Conservation (phyloP, 2,329 filamentous ascomycete species). For the Aspergillus latus region DNA sequence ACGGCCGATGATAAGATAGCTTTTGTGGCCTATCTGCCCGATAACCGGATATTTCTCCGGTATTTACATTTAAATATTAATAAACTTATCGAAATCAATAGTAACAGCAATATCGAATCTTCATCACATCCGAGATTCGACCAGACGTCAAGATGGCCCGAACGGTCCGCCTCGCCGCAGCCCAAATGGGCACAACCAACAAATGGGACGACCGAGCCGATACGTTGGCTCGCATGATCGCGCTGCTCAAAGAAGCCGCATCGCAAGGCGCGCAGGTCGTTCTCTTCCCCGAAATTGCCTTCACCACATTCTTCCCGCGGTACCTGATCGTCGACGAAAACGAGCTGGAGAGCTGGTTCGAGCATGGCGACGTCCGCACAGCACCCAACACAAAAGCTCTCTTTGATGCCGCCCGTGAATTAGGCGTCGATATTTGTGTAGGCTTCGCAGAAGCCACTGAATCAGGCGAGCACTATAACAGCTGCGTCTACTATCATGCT, state of each 20-base stretch:
- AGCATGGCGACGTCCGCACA: slow-evolving; percentile 45
- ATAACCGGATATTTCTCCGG: not conserved
- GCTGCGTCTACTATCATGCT: slow-evolving; percentile 53
- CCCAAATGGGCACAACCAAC: slow-evolving; percentile 54
- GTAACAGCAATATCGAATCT: not conserved
- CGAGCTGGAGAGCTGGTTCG: slow-evolving; percentile 53
- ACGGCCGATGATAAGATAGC: not conserved
- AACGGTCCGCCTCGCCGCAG: slow-evolving; percentile 52
- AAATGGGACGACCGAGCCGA: slow-evolving; percentile 43
- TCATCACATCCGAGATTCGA: not conserved
- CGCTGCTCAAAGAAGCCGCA: slow-evolving; percentile 50
- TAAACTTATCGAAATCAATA: not conserved
- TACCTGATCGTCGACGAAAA: slow-evolving; percentile 48
- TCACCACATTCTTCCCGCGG: slow-evolving; percentile 59
- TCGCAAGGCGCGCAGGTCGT: slow-evolving; percentile 50
- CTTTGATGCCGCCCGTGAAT: slow-evolving; percentile 50
- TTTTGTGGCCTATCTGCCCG: not conserved
- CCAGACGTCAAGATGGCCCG: slow-evolving; percentile 36
- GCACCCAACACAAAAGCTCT: slow-evolving; percentile 50
- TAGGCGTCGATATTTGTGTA: slow-evolving; percentile 53
- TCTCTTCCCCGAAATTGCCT: slow-evolving; percentile 56
- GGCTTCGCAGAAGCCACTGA: slow-evolving; percentile 54
- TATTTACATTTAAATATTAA: not conserved
- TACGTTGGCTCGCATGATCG: slow-evolving; percentile 51
- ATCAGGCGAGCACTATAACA: slow-evolving; percentile 52